A percentile compares a stretch with the other conserved stretches of the same genome.
Evolutionary conservation across 257 asterid species (phyloP).

Genomic region (Primulina tabacum): DNA sequence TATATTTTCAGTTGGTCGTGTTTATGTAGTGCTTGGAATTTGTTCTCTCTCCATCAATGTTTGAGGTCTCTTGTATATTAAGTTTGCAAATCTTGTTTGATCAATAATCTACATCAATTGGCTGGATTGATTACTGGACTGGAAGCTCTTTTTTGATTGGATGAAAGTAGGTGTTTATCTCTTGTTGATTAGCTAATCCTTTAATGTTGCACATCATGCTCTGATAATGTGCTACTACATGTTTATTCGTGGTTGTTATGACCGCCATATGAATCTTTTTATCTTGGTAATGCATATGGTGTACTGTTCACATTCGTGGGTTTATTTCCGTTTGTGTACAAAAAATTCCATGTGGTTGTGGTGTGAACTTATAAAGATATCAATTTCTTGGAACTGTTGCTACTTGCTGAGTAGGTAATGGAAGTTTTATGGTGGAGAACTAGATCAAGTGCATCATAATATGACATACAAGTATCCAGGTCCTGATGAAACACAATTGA

Average conservation of each 20-base stretch:
- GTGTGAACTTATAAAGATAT: background rate
- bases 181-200: background rate
- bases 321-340: background rate
- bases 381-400: background rate
- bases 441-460: background rate
- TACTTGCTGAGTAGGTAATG: background rate
- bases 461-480: background rate
- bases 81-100: slow-evolving; percentile 3
- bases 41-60: background rate
- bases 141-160: slow-evolving; percentile 13
- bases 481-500: slow-evolving; percentile 9
- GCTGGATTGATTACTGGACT: slow-evolving; percentile 12
- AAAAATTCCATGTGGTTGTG: background rate
- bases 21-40: background rate
- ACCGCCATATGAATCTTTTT: slow-evolving; percentile 4
- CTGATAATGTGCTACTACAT: background rate
- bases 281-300: background rate
- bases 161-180: background rate
- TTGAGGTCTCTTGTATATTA: background rate
- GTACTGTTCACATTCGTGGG: background rate
- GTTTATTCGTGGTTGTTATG: background rate
- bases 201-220: background rate
- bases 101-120: background rate
- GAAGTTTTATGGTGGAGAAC: slow-evolving; percentile 2
- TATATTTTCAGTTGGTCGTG: background rate